These are phyloP conservation scores for Spinacia oleracea DNA, from an alignment of 179 eudicot species.

Conservation along the genomic window DNA sequence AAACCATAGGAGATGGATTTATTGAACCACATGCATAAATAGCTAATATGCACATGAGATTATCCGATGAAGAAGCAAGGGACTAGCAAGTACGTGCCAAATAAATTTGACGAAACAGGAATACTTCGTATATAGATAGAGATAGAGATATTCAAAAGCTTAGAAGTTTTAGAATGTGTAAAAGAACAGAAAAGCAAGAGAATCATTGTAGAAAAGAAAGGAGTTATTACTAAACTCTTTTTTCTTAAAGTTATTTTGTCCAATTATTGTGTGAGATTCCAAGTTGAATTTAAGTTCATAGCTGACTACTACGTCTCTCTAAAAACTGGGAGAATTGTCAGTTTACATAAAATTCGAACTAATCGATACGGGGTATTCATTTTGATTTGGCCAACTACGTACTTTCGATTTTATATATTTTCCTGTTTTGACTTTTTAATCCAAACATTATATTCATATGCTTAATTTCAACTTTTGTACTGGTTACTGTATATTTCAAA, in stretches of 20 bases:
- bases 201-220: constrained; percentile 6
- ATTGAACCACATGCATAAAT: too few species aligned
- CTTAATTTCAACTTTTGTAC: neutral
- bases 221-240: constrained; percentile 8
- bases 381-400: constrained; percentile 18
- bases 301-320: constrained; percentile 6
- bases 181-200: neutral
- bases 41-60: neutral
- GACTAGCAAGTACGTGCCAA: neutral
- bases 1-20: too few species aligned
- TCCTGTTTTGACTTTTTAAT: neutral
- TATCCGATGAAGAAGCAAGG: neutral
- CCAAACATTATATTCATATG: neutral
- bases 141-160: neutral
- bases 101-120: neutral
- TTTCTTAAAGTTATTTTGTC: constrained; percentile 3
- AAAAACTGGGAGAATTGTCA: neutral
- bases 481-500: neutral
- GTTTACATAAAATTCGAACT: neutral
- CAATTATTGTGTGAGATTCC: constrained; percentile 2
- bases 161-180: constrained; percentile 1
- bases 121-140: neutral
- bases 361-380: neutral
- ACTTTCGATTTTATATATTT: neutral
- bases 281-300: constrained; percentile 16